These are phyloP conservation scores for Yueomyces sp. DNA, from an alignment of 805 yeast species.

Conservation along the genomic window DNA sequence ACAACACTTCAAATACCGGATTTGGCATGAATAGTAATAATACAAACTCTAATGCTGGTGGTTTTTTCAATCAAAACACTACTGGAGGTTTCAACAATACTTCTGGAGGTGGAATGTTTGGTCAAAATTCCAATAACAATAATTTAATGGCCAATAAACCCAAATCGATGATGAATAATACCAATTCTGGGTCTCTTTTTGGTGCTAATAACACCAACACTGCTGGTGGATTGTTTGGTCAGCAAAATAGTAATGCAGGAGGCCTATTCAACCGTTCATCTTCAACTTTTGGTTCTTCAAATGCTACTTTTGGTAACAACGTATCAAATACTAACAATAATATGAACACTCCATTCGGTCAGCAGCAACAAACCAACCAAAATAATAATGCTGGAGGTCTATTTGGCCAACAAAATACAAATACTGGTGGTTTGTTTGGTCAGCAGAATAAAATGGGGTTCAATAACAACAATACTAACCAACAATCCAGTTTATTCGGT, in stretches of 20 bases:
- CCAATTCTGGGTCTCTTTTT: neutral
- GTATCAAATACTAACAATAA: conserved; percentile 7
- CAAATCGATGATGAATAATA: neutral
- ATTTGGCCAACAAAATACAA: conserved; percentile 17
- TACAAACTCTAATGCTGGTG: neutral
- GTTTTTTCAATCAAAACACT: neutral
- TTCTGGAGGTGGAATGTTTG: no score
- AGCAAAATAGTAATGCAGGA: neutral
- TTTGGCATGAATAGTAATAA: no score
- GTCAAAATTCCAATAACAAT: no score
- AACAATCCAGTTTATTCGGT: conserved; percentile 3
- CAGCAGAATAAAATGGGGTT: conserved; percentile 10
- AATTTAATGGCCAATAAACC: no score
- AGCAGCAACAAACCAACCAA: conserved; percentile 23
- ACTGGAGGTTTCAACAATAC: neutral
- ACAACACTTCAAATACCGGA: neutral
- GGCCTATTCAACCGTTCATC: no score
- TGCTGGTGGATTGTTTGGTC: neutral
- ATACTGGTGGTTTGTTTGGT: conserved; percentile 24
- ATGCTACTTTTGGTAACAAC: neutral
- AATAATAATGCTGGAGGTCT: conserved; percentile 1
- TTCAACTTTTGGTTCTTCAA: neutral
- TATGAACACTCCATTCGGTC: conserved; percentile 18
- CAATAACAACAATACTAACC: conserved; percentile 11
- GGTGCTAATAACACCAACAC: neutral